Conservation (phyloP, 306 rosid species). For the Inga leiocalycina region DNA sequence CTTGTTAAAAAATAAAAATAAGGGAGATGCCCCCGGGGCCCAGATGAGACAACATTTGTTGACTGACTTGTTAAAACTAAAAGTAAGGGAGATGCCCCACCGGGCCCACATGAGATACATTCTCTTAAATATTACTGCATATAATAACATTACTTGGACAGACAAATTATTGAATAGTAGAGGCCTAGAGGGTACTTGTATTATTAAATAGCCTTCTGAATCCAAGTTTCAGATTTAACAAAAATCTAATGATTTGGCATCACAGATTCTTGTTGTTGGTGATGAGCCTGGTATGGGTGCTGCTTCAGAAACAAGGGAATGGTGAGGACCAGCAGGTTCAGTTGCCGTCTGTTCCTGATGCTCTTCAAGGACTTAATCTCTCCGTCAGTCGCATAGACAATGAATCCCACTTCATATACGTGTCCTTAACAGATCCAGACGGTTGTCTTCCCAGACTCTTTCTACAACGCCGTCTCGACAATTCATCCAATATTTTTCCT, state of each 20-base stretch:
- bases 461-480: neutral
- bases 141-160: too few relatives aligned
- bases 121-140: too few relatives aligned
- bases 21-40: too few relatives aligned
- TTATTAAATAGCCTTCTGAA: neutral
- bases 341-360: neutral
- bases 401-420: neutral
- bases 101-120: too few relatives aligned
- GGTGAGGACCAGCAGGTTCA: neutral
- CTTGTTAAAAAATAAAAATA: too few relatives aligned
- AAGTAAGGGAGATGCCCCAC: too few relatives aligned
- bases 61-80: too few relatives aligned
- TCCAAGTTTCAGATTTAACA: too few relatives aligned
- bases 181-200: too few relatives aligned
- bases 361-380: neutral
- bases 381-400: neutral
- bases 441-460: slow-evolving; percentile 18
- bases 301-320: neutral
- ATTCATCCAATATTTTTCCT: neutral
- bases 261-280: neutral
- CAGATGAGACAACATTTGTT: too few relatives aligned
- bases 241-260: neutral
- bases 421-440: neutral
- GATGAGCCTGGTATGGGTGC: neutral
- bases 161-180: too few relatives aligned